Percentiles rank a stretch among this genome's conserved stretches.
phyloP scores from a whole-genome alignment of 2,329 filamentous ascomycete species.

The Onygenales sp. region DNA sequence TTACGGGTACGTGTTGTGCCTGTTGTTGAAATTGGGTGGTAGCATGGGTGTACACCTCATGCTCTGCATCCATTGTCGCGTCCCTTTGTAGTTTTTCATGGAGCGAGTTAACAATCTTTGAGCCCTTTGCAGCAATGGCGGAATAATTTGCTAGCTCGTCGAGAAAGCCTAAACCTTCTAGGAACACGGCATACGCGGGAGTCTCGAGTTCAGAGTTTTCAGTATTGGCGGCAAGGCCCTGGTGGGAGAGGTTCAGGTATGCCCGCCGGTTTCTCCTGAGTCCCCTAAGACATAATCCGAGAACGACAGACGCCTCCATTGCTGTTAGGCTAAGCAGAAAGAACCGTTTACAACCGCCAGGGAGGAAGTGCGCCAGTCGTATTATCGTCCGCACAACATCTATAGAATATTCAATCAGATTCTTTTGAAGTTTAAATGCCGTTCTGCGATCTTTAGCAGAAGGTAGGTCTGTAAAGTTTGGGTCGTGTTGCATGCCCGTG shows the following conservation, averaged over 20 bases:
- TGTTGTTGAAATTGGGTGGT: not conserved
- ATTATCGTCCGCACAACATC: not conserved
- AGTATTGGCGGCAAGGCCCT: not conserved
- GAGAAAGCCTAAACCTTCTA: not conserved
- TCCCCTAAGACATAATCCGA: not conserved
- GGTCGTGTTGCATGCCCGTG: not conserved
- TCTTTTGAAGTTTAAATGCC: conserved; percentile 1
- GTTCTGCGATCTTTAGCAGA: not conserved
- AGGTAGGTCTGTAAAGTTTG: not conserved
- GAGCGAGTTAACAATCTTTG: not conserved
- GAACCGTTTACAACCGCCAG: not conserved
- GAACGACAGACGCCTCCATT: not conserved
- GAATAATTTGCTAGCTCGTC: not conserved
- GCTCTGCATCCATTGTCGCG: not conserved
- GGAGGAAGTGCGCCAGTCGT: not conserved
- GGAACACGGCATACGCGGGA: not conserved
- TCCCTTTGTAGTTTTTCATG: conserved; percentile 1
- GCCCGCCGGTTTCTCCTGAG: not conserved
- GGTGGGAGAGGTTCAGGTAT: not conserved
- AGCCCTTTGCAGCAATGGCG: not conserved
- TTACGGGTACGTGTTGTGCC: not conserved
- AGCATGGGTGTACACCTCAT: not conserved
- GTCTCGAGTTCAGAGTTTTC: conserved; percentile 1
- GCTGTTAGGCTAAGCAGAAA: not conserved
- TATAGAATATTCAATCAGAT: not conserved